phyloP scores from a whole-genome alignment of 345 rosid genomes.

The Xanthoceras sorbifolium region DNA sequence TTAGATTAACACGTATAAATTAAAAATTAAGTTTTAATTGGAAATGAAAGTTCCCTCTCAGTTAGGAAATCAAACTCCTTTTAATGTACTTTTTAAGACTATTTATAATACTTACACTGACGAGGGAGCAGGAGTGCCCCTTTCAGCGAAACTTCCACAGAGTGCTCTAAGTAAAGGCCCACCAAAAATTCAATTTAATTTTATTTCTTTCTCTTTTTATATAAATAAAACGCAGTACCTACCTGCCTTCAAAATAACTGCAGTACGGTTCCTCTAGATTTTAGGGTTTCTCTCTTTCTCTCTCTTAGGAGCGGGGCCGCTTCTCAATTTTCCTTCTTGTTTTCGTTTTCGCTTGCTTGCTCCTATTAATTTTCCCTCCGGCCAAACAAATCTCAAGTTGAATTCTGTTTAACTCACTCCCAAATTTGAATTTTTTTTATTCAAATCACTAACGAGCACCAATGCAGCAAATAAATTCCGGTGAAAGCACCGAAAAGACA shows the following conservation, averaged over 20 bases:
- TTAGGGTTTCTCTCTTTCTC: slow-evolving; percentile 52
- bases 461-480: slow-evolving; percentile 41
- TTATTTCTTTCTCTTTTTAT: neutral
- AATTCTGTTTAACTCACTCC: neutral
- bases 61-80: no score
- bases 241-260: neutral
- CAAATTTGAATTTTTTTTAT: neutral
- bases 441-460: slow-evolving; percentile 3
- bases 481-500: slow-evolving; percentile 15
- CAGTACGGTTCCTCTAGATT: slow-evolving; percentile 29
- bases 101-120: neutral
- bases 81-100: no score
- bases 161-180: neutral
- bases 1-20: no score
- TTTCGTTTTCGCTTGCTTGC: slow-evolving; percentile 12
- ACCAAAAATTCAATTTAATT: no score
- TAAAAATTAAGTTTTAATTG: no score
- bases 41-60: no score
- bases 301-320: slow-evolving; percentile 16
- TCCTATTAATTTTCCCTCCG: slow-evolving; percentile 20
- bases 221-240: neutral
- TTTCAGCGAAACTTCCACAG: neutral
- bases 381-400: slow-evolving; percentile 33
- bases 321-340: slow-evolving; percentile 17
- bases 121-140: neutral